Base-by-base conservation (phyloP, 805 yeast genomes). In the Metschnikowia hibisci region DNA sequence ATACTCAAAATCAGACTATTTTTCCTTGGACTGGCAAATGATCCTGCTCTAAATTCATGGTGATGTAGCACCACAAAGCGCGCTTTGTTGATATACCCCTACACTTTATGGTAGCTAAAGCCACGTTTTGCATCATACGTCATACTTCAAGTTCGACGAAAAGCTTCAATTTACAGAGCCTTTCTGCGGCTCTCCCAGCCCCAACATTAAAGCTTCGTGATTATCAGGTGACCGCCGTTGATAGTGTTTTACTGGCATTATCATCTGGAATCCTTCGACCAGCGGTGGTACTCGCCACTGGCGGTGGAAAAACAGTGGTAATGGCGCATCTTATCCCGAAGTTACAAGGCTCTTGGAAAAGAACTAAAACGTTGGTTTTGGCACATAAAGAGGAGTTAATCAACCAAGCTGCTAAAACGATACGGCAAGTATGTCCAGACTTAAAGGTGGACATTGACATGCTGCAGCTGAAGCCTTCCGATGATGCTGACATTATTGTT, bases 291-390 rank as follows among this genome's bases (percentile, higher is more conserved):
- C 61, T 90, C 30, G 96, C 96, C 11, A 91, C 98, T 0, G 98
- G 98, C 0, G 93, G 96, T 10, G 98, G 98, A 4, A 90, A 90
- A 55, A 90, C 97, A 0, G 87, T 88, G 10, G 80, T 87, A 1
- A 84, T 87, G 57, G 62, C 85, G 0, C 75, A 75, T 49, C 51
- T 84, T 32, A 75, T 84, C 3, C 73, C 78, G 0, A 56, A 64
- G 32, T 60, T 78, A 5, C 45, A 58, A 22, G 71, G 75, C 0
- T 10, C 22, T 28, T 29, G 13, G 2, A 11, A 15, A 6, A 28
- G 47, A 29, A 50, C 54, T 25, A 71, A 68, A 44, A 67, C 76
- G 0, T 62, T 90, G 51, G 77, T 90, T 2, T 61, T 91, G 16
- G 96, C 87, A 0, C 96, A 89, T 57, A 75, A 93, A 40, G 77